Evolutionary conservation across 1,139 yeast species (phyloP), one percentile per base, ranked within the genome.

Genomic region (Hyphopichia buzzinii): DNA sequence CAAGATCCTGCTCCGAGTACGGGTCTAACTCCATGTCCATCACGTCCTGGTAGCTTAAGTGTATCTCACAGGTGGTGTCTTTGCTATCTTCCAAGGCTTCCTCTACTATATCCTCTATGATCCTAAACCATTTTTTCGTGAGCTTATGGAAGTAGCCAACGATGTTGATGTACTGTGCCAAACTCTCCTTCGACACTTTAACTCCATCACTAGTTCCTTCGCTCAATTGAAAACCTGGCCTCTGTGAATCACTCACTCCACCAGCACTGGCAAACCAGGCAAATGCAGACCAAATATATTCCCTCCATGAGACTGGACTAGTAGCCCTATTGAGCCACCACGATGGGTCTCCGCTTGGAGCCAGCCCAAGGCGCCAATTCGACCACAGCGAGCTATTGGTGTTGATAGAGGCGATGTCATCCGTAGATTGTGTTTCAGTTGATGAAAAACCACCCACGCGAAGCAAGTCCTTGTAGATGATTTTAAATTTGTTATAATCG

Each of bases 231-330:
- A 5, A 6, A 4, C 12, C 14, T 10, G 28, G 17, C 29, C 11
- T 12, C 4, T 27, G 10, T 8, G 39, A 38, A 17, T 40, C 40
- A 21, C 48, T 48, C 12, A 72, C 69, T 42, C 76, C 82, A 4
- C 95, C 95, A 2, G 95, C 94, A 24, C 87, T 78, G 2, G 92
- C 90, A 83, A 89, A 84, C 88, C 92, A 84, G 27, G 84, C 70
- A 41, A 85, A 72, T 0, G 90, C 88, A 40, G 79, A 76, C 81
- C 88, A 81, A 1, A 83, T 64, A 35, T 75, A 71, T 49, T 83
- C 87, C 31, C 72, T 64, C 80, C 89, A 77, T 1, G 87, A 72
- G 17, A 74, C 54, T 1, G 83, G 70, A 39, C 78, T 82, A 1
- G 77, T 66, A 2, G 70, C 67, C 3, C 56, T 49, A 2, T 54